Base-by-base conservation (phyloP, 345 rosid species). In the Ailanthus altissimus region DNA sequence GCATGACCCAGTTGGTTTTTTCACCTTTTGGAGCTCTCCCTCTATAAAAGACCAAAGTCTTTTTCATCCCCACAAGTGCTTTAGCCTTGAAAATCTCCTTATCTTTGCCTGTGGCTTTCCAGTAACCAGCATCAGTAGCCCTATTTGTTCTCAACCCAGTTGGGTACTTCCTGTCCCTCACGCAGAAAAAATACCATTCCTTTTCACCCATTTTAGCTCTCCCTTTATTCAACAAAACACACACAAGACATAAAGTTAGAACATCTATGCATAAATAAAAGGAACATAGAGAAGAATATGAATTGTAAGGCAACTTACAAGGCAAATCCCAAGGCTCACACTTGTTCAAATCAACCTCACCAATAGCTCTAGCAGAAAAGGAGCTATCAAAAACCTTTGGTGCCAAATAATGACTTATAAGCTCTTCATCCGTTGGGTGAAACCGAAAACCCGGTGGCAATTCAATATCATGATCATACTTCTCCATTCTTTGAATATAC, bases 21-120 rank as follows among this genome's bases (percentile, higher is more conserved):
- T 78, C 79, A 2, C 98, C 98, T 83, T 83, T 91, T 10, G 98
- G 98, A 54, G 98, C 98, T 84, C 98, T 88, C 50, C 97, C 98
- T 83, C 23, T 81, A 78, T 93, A 93, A 82, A 93, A 93, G 72
- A 93, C 98, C 62, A 93, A 75, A n/a, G 98, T 93, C 82, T 93
- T 93, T 83, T 93, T 93, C 98, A 93, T 91, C n/a, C 98, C 98
- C 63, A 93, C 94, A 46, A 93, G 92, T 49, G 88, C 26, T 67
- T 82, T 86, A 0, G 56, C 86, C 21, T 77, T 84, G 77, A 74
- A 82, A 47, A 89, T 89, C 80, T 88, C 93, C 73, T 74, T 89
- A 53, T 89, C 93, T 80, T 86, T 89, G 5, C 91, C 93, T n/a
- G 93, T 90, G 4, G 93, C 93, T 73, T 90, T 90, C 93, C 93